phyloP scores from a whole-genome alignment of 805 yeast genomes.

The Maudiozyma saulgeensis region DNA sequence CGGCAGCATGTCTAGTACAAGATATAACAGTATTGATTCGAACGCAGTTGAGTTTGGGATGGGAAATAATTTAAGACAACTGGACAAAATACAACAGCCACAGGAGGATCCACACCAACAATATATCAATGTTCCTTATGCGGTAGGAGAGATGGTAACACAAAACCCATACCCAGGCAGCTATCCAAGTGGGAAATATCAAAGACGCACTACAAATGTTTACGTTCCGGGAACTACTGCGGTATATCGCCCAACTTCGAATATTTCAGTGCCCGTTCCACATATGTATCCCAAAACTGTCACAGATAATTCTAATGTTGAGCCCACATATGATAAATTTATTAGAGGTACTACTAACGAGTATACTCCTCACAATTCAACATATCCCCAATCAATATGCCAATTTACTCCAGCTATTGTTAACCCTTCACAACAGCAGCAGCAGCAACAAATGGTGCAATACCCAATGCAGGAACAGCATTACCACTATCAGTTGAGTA shows the following conservation, averaged over 20 bases:
- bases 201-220: neutral
- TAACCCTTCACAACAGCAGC: neutral
- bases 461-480: neutral
- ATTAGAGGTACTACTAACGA: neutral
- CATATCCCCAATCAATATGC: neutral
- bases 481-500: neutral
- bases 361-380: neutral
- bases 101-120: neutral
- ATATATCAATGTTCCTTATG: neutral
- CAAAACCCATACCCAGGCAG: neutral
- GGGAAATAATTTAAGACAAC: neutral
- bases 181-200: neutral
- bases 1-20: neutral
- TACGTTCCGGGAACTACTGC: neutral
- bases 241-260: neutral
- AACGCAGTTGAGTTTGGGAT: neutral
- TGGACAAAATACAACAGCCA: neutral
- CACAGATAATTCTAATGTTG: neutral
- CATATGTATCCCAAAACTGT: neutral
- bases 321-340: neutral
- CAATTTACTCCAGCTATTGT: neutral
- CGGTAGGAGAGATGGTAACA: neutral
- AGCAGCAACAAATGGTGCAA: neutral
- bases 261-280: neutral
- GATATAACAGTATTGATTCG: constrained; percentile 1